Evolutionary conservation across 1,284 basidiomycete species (phyloP), one percentile per base, ranked within the genome.

Genomic region (Austroboletus novae-zelandiae): DNA sequence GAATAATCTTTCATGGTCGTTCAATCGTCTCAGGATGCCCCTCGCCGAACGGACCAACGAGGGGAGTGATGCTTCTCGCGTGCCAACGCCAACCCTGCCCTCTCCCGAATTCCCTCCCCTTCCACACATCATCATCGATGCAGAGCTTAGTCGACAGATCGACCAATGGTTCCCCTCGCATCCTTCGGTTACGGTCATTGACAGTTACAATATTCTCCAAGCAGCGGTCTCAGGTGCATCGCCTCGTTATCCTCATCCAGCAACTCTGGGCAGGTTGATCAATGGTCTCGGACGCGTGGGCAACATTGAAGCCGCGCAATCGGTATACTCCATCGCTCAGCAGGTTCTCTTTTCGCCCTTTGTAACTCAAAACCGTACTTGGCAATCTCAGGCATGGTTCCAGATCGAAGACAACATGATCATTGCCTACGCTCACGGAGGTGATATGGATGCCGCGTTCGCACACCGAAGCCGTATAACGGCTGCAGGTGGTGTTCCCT

Each of bases 381-480:
- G 65, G 67, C 81, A 79, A 67, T 76, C 75, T 34, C 70, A 75
- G 14, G 76, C 78, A 4, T 97, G 94, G 94, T 80, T 84, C 65
- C 64, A 73, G 30, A 72, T 97, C 46, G 94, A 98, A 70, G 87
- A 95, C 69, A 76, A 80, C 52, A 97, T 97, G 93, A 78, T 97
- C 53, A 81, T 91, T 50, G 91, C 86, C 1, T 75, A 86, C 31
- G 91, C 91, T 1, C 88, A 94, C 60, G 78, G 84, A 4, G 93
- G 91, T 1, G 81, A 90, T 50, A 72, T 91, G 50, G 85, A 91
- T 47, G 77, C 82, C 23, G 93, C 93, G 1, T 88, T 91, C 61
- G 74, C 86, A 23, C 91, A 97, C 68, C 83, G 93, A 20, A 67
- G 73, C n/a, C 80, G 91, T 40, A 84, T 98, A 43, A 74, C 95